Percentiles rank a stretch among this genome's conserved stretches.
Conservation (phyloP, 768 basidiomycete genomes). For the Epithele typhae region DNA sequence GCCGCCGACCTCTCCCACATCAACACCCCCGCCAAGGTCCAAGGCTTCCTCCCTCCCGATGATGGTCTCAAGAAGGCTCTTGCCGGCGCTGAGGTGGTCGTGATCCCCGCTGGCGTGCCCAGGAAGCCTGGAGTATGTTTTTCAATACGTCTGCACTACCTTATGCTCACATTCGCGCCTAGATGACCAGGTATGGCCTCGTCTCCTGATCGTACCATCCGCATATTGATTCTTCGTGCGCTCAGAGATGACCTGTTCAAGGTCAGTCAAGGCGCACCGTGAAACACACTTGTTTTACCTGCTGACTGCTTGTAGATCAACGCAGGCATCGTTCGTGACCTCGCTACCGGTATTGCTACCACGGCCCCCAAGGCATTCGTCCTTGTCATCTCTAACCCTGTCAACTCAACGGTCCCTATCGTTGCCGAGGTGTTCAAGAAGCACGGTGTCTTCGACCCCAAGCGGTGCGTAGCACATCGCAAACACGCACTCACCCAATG, state of each 20-base stretch:
- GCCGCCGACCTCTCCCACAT: slow-evolving; percentile 95
- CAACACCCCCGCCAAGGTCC: slow-evolving; percentile 79
- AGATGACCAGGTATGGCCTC: slow-evolving; percentile 48
- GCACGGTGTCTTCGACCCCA: slow-evolving; percentile 86
- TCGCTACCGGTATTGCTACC: slow-evolving; percentile 86
- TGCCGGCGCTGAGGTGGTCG: slow-evolving; percentile 81
- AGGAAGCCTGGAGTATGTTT: slow-evolving; percentile 85
- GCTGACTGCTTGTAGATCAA: slow-evolving; percentile 65
- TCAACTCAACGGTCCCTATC: slow-evolving; percentile 98
- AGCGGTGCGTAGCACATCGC: too few species aligned
- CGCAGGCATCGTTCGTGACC: slow-evolving; percentile 91
- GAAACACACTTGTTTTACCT: not conserved
- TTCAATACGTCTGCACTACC: slow-evolving; percentile 1
- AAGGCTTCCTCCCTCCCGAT: slow-evolving; percentile 74
- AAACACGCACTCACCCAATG: too few species aligned
- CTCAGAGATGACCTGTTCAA: slow-evolving; percentile 93
- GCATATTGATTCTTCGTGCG: slow-evolving; percentile 2
- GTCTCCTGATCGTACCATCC: slow-evolving; percentile 2
- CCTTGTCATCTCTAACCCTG: slow-evolving; percentile 97
- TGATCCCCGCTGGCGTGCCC: slow-evolving; percentile 96
- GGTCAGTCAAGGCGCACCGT: slow-evolving; percentile 33
- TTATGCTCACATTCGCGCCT: slow-evolving; percentile 3
- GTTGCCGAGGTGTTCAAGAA: slow-evolving; percentile 95
- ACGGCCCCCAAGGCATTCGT: slow-evolving; percentile 85
- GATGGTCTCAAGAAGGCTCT: slow-evolving; percentile 82